Percentiles rank a stretch among this genome's conserved stretches.
These are phyloP conservation scores for Hypocrella siamensis DNA, from an alignment of 2,329 filamentous ascomycete genomes.

Conservation along the genomic window DNA sequence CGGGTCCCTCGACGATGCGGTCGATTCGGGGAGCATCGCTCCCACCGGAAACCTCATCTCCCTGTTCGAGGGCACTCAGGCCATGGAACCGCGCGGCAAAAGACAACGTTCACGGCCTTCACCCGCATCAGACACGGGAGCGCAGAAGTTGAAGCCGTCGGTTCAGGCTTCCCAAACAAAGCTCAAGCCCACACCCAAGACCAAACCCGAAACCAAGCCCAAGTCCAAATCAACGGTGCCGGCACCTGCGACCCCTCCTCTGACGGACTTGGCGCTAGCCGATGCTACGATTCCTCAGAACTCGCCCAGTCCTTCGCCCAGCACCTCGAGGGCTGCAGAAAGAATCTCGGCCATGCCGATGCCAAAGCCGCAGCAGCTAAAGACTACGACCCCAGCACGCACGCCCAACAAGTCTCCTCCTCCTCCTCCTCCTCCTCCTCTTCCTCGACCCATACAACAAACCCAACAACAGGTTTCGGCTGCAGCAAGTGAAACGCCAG, in stretches of 20 bases:
- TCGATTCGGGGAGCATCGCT: slow-evolving; percentile 40
- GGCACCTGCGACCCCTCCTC: too few relatives aligned
- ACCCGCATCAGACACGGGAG: too few relatives aligned
- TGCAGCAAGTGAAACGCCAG: too few relatives aligned
- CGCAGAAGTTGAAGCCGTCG: too few relatives aligned
- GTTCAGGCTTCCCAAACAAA: too few relatives aligned
- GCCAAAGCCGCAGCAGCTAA: slow-evolving; percentile 7
- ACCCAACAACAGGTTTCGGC: background rate
- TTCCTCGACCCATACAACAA: background rate
- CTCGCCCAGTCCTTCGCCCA: slow-evolving; percentile 1
- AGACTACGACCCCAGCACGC: background rate
- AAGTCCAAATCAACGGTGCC: too few relatives aligned
- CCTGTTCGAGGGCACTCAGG: slow-evolving; percentile 45
- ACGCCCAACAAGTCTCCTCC: background rate
- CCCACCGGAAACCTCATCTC: slow-evolving; percentile 50
- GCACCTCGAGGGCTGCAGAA: slow-evolving; percentile 4
- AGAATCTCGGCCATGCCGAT: slow-evolving; percentile 4
- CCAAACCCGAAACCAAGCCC: too few relatives aligned
- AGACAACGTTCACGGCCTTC: background rate
- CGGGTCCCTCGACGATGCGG: slow-evolving; percentile 14
- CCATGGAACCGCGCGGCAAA: slow-evolving; percentile 9
- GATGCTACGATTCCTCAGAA: background rate
- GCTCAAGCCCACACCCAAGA: too few relatives aligned
- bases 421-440: background rate
- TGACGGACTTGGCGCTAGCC: background rate